Evolutionary conservation across 306 rosid species (phyloP).

Genomic region (Trichosanthes truncata): DNA sequence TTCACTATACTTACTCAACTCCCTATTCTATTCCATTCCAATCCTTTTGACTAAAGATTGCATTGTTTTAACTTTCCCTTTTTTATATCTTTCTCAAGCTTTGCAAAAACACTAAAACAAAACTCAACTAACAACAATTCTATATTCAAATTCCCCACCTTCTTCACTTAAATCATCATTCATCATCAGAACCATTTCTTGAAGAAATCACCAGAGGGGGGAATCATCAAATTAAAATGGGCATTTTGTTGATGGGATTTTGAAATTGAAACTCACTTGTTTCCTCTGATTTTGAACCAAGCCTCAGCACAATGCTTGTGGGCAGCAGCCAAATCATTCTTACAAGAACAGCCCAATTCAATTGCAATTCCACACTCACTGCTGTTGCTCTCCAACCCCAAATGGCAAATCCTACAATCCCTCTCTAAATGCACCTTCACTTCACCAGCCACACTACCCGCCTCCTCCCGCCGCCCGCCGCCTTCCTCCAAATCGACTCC

Average conservation of each 20-base stretch:
- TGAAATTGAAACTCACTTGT: background rate
- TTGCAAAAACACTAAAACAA: background rate
- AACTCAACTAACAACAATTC: background rate
- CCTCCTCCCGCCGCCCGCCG: background rate
- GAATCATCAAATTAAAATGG: no score
- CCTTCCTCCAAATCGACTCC: background rate
- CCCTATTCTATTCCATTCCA: background rate
- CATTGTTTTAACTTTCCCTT: background rate
- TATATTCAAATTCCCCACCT: background rate
- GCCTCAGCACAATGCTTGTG: slow-evolving; percentile 7
- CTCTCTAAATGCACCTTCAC: background rate
- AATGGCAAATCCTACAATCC: slow-evolving; percentile 7
- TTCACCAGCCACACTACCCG: background rate
- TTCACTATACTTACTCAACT: background rate
- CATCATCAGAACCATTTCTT: no score
- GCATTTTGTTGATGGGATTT: background rate
- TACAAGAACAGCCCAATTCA: slow-evolving; percentile 9
- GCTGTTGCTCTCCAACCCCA: slow-evolving; percentile 2
- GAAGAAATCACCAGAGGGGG: background rate
- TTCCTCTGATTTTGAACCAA: slow-evolving; percentile 8
- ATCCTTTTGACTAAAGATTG: background rate
- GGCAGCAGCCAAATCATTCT: slow-evolving; percentile 1
- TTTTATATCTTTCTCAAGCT: background rate
- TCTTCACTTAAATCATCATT: no score
- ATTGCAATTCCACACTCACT: background rate